Conservation (phyloP, 2,329 filamentous ascomycete genomes). For the Xylariaceae sp. region DNA sequence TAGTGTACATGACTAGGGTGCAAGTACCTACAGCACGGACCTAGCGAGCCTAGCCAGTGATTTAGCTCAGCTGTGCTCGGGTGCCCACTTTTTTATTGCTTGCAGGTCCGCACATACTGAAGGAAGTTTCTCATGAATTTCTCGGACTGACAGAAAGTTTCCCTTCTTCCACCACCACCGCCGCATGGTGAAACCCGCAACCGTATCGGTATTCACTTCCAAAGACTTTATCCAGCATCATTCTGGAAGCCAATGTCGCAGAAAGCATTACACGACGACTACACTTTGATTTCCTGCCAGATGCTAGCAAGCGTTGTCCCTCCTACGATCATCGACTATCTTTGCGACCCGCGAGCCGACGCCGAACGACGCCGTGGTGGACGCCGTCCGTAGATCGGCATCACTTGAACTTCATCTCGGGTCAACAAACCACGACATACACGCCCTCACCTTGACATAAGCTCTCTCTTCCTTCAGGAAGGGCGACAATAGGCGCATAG, state of each 20-base stretch:
- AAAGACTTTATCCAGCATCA: slow-evolving; percentile 9
- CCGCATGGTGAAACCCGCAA: slow-evolving; percentile 20
- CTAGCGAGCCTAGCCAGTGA: background rate
- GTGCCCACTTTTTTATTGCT: slow-evolving; percentile 4
- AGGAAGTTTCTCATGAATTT: slow-evolving; percentile 3
- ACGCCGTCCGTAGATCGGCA: slow-evolving; percentile 38
- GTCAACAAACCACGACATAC: background rate
- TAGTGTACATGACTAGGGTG: no score
- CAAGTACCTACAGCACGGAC: no score
- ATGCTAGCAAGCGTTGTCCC: slow-evolving; percentile 51
- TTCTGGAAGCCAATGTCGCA: slow-evolving; percentile 49
- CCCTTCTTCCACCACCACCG: slow-evolving; percentile 18
- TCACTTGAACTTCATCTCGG: slow-evolving; percentile 24
- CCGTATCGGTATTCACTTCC: slow-evolving; percentile 8
- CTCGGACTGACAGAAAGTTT: background rate
- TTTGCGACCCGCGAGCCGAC: slow-evolving; percentile 51
- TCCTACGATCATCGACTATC: slow-evolving; percentile 44
- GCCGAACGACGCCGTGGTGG: slow-evolving; percentile 55
- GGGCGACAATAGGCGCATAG: background rate
- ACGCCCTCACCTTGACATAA: background rate
- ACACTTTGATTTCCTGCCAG: slow-evolving; percentile 49
- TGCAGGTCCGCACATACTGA: slow-evolving; percentile 8
- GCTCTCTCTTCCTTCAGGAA: background rate
- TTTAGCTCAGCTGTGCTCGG: background rate
- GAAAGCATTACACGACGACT: slow-evolving; percentile 40